Conservation (phyloP, 768 basidiomycete species). For the Mrakia gelida region DNA sequence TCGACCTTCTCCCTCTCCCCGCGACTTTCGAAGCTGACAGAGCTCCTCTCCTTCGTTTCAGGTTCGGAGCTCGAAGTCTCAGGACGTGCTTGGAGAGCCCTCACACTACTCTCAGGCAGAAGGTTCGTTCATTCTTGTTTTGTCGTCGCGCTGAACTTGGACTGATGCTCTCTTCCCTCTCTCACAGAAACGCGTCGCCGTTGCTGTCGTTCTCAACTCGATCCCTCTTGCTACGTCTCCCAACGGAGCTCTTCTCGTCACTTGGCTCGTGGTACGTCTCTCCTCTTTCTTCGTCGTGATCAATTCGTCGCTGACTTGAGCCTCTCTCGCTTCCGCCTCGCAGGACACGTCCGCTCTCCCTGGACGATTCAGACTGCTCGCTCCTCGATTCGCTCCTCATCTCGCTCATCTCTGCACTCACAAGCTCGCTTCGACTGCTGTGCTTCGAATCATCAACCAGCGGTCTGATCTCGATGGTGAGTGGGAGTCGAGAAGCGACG, state of each 20-base stretch:
- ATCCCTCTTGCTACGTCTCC: constrained; percentile 96
- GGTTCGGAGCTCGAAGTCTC: constrained; percentile 97
- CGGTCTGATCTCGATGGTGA: constrained; percentile 70
- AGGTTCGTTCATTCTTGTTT: constrained; percentile 46
- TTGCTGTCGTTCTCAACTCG: constrained; percentile 90
- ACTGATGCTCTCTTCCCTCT: not conserved
- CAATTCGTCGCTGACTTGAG: not conserved
- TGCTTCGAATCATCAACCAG: constrained; percentile 93
- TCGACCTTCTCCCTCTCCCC: not conserved
- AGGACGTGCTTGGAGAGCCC: constrained; percentile 91
- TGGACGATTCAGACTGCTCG: constrained; percentile 88
- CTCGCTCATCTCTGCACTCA: constrained; percentile 95
- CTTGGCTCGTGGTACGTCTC: constrained; percentile 74
- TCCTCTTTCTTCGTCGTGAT: not conserved
- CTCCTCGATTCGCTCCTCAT: constrained; percentile 93
- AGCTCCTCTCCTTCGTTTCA: constrained; percentile 37
- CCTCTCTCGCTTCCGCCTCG: not conserved
- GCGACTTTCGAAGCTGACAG: not conserved
- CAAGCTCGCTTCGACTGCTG: constrained; percentile 91
- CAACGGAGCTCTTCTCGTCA: constrained; percentile 89
- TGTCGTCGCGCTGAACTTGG: not conserved
- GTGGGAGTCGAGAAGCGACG: not conserved
- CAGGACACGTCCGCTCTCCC: constrained; percentile 79
- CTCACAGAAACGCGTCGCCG: constrained; percentile 74
- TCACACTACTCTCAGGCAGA: constrained; percentile 78